Percentiles rank a stretch among this genome's conserved stretches.
Evolutionary conservation across 768 basidiomycete species (phyloP).

Genomic region (Psilocybe tampanensis): DNA sequence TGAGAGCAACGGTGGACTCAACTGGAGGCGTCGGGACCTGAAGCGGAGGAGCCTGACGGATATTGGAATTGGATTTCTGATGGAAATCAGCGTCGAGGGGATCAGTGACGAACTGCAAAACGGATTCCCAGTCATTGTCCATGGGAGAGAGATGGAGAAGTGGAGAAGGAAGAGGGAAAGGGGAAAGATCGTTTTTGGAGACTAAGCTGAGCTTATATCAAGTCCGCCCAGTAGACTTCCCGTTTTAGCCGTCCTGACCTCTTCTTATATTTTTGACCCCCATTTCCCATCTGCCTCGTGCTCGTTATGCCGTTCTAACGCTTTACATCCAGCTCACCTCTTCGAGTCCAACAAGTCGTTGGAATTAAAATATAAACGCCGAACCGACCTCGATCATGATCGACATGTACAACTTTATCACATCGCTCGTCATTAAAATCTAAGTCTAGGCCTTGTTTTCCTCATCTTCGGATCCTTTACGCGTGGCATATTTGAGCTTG

Average conservation of each 20-base stretch:
- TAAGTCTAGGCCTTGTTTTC: conserved; percentile 13
- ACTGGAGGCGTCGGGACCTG: conserved; percentile 74
- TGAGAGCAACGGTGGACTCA: conserved; percentile 21
- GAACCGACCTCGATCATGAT: conserved; percentile 5
- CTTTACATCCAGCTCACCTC: no score
- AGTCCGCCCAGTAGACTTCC: no score
- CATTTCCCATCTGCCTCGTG: conserved; percentile 10
- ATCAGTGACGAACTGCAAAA: conserved; percentile 58
- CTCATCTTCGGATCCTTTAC: conserved; percentile 17
- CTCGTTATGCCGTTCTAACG: neutral
- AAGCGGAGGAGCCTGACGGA: conserved; percentile 24
- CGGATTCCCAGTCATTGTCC: conserved; percentile 63
- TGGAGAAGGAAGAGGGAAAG: neutral
- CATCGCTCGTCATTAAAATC: neutral
- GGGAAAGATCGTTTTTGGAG: conserved; percentile 6
- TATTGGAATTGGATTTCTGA: conserved; percentile 38
- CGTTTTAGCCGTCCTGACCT: conserved; percentile 13
- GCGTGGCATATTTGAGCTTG: conserved; percentile 54
- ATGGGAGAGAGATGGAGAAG: conserved; percentile 23
- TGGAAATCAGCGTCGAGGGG: conserved; percentile 42
- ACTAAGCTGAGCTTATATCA: neutral
- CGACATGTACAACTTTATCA: neutral
- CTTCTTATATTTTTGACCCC: conserved; percentile 6
- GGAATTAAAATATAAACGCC: neutral
- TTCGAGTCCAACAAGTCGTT: no score